These are phyloP conservation scores for Xylaria arbuscula DNA, from an alignment of 2,329 filamentous ascomycete genomes.

Conservation along the genomic window DNA sequence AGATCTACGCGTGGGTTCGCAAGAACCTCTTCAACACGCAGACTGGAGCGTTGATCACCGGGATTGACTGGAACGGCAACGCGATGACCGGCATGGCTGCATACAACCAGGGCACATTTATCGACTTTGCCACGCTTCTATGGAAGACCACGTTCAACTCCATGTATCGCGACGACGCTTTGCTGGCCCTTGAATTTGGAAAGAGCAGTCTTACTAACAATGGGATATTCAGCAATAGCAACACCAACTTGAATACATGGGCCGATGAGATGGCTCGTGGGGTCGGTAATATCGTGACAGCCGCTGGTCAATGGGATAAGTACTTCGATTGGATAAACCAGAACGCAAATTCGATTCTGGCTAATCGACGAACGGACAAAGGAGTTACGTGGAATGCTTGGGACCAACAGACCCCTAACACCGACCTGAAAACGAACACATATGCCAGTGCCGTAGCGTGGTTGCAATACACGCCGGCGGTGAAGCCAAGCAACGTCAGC, in stretches of 20 bases:
- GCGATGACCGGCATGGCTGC: neutral
- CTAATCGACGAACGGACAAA: neutral
- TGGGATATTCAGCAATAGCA: neutral
- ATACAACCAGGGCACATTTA: neutral
- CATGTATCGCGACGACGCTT: neutral
- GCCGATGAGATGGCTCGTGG: neutral
- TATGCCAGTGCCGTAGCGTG: neutral
- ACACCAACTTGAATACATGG: neutral
- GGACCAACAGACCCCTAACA: neutral
- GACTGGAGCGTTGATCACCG: neutral
- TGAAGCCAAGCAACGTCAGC: neutral
- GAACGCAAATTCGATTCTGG: neutral
- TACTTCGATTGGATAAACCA: neutral
- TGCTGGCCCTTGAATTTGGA: neutral
- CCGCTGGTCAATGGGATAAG: neutral
- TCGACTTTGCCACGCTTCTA: neutral
- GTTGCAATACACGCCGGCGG: neutral
- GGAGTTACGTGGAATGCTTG: neutral
- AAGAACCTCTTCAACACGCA: neutral
- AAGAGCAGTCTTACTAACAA: neutral
- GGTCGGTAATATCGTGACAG: neutral
- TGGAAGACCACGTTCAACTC: neutral
- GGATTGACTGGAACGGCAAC: neutral
- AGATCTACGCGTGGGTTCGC: neutral
- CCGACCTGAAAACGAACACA: neutral